A percentile compares a stretch with the other conserved stretches of the same genome.
Conservation (phyloP, 2,329 filamentous ascomycete genomes). For the Orbilia blumenaviensis region DNA sequence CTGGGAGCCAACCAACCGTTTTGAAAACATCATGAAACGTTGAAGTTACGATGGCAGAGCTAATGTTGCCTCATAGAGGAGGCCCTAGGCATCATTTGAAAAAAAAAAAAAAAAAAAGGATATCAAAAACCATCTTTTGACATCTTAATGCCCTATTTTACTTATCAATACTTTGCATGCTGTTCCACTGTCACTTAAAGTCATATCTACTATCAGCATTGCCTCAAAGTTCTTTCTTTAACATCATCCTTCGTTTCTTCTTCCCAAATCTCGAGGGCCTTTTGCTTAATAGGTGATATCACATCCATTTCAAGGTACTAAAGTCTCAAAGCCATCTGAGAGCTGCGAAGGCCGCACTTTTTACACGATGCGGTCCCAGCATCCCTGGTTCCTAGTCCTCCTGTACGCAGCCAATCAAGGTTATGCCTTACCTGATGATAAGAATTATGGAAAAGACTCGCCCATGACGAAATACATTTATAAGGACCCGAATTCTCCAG, state of each 20-base stretch:
- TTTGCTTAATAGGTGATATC: no score
- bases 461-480: neutral
- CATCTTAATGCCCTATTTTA: neutral
- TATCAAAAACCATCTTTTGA: neutral
- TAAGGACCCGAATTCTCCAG: neutral
- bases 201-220: neutral
- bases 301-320: no score
- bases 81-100: no score
- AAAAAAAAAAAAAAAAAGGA: no score
- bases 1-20: neutral
- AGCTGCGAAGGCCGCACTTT: neutral
- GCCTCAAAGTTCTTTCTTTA: no score
- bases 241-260: no score
- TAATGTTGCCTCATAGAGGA: no score
- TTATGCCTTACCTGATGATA: slow-evolving; percentile 8
- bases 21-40: neutral
- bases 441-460: slow-evolving; percentile 1
- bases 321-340: neutral
- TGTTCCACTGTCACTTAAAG: neutral
- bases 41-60: neutral
- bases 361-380: neutral
- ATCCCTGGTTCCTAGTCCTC: neutral
- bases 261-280: no score
- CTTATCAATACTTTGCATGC: neutral
- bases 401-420: neutral